Evolutionary conservation across 1,284 basidiomycete genomes (phyloP).

Genomic region (Sporisorium exsertum): DNA sequence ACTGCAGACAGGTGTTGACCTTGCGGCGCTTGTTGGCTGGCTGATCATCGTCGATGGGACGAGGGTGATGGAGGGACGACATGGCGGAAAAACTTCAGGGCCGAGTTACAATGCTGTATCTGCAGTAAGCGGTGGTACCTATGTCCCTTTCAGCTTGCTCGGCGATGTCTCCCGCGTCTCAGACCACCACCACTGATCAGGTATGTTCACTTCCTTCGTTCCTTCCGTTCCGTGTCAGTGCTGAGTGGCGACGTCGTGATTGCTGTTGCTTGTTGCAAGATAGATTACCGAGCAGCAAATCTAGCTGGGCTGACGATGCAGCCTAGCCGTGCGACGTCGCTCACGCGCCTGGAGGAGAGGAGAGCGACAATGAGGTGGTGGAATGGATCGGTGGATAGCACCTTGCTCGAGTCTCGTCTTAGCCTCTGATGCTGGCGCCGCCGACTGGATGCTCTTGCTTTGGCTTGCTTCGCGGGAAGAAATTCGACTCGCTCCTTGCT

Average conservation of each 20-base stretch:
- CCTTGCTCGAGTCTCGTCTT: not conserved
- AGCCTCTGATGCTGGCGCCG: not conserved
- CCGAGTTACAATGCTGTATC: not conserved
- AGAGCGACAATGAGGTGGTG: not conserved
- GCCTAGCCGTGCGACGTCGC: not conserved
- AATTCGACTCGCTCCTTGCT: not conserved
- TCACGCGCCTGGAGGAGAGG: not conserved
- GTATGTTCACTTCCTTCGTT: not conserved
- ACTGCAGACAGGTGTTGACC: slow-evolving; percentile 66
- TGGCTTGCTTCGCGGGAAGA: not conserved
- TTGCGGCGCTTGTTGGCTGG: slow-evolving; percentile 58
- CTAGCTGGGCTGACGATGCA: slow-evolving; percentile 7
- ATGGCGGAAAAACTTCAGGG: slow-evolving; percentile 3
- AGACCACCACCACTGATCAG: not conserved
- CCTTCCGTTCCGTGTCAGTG: not conserved
- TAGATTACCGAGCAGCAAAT: not conserved
- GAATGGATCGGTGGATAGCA: not conserved
- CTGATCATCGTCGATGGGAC: slow-evolving; percentile 38
- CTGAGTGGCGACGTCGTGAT: not conserved
- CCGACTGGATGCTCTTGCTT: not conserved
- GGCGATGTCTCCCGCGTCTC: not conserved
- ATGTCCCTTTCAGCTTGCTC: not conserved
- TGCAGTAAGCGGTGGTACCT: not conserved
- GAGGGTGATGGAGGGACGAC: slow-evolving; percentile 38
- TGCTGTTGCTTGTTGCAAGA: not conserved